Evolutionary conservation across 257 asterid genomes (phyloP).

Genomic region (Solanum clarkiae): DNA sequence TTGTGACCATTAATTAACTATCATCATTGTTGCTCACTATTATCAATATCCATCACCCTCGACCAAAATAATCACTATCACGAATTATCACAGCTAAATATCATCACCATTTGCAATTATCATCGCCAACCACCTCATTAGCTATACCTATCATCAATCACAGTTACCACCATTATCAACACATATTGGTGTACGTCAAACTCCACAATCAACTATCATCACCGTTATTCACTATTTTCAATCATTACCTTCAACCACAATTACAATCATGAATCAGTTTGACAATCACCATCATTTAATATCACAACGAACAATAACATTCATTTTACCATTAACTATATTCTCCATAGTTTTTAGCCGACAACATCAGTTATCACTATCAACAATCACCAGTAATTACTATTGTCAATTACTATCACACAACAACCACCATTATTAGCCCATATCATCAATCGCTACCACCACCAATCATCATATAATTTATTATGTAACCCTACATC

Average conservation of each 20-base stretch:
- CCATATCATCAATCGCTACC: background rate
- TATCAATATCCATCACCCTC: background rate
- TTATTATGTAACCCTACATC: background rate
- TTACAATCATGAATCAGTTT: background rate
- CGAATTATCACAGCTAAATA: background rate
- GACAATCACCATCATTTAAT: background rate
- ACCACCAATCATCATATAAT: background rate
- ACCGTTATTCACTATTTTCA: background rate
- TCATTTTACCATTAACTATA: too few species aligned
- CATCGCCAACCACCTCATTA: background rate
- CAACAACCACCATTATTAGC: too few species aligned
- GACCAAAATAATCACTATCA: background rate
- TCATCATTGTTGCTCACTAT: background rate
- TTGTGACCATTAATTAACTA: background rate
- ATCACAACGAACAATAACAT: background rate
- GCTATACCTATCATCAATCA: background rate
- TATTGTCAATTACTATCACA: background rate
- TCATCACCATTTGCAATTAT: background rate
- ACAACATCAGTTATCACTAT: too few species aligned
- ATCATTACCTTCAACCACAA: background rate
- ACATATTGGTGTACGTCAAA: background rate
- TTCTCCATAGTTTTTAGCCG: too few species aligned
- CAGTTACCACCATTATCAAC: background rate
- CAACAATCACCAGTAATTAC: background rate
- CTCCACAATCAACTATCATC: background rate